Evolutionary conservation across 1,284 basidiomycete genomes (phyloP).

Genomic region (Macrocystidia cucumis): DNA sequence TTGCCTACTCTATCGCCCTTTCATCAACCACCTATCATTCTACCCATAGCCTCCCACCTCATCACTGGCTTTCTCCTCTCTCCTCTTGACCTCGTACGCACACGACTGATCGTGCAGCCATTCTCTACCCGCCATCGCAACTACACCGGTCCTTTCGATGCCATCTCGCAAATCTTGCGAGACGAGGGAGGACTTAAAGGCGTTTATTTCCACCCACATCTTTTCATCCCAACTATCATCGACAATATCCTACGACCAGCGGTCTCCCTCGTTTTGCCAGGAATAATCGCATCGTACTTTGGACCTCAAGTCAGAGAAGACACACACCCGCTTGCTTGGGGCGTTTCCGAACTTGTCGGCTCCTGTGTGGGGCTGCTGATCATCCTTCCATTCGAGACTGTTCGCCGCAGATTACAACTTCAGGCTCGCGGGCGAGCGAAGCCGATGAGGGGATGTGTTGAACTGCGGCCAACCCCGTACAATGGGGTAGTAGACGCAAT

Average conservation of each 20-base stretch:
- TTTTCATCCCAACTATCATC: conserved; percentile 83
- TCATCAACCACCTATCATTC: conserved; percentile 63
- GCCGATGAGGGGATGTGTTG: conserved; percentile 76
- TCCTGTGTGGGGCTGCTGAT: conserved; percentile 74
- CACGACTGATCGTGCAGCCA: conserved; percentile 78
- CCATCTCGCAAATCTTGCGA: conserved; percentile 68
- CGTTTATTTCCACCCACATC: conserved; percentile 84
- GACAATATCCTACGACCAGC: conserved; percentile 84
- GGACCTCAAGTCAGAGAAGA: conserved; percentile 70
- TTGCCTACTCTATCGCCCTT: conserved; percentile 57
- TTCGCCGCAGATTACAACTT: conserved; percentile 84
- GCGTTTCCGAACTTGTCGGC: conserved; percentile 73
- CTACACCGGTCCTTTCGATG: conserved; percentile 75
- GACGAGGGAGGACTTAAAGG: conserved; percentile 85
- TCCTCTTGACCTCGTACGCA: conserved; percentile 80
- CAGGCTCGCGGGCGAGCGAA: conserved; percentile 70
- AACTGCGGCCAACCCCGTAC: conserved; percentile 82
- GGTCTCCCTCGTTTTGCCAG: conserved; percentile 63
- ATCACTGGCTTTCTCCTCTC: conserved; percentile 69
- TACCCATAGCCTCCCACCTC: conserved; percentile 68
- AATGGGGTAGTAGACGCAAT: conserved; percentile 90
- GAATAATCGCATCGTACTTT: conserved; percentile 44
- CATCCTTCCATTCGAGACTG: conserved; percentile 90
- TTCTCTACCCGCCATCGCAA: conserved; percentile 54
- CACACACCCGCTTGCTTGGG: conserved; percentile 78